Conservation (phyloP, 805 yeast genomes). For the Teunomyces lycoperdinae region DNA sequence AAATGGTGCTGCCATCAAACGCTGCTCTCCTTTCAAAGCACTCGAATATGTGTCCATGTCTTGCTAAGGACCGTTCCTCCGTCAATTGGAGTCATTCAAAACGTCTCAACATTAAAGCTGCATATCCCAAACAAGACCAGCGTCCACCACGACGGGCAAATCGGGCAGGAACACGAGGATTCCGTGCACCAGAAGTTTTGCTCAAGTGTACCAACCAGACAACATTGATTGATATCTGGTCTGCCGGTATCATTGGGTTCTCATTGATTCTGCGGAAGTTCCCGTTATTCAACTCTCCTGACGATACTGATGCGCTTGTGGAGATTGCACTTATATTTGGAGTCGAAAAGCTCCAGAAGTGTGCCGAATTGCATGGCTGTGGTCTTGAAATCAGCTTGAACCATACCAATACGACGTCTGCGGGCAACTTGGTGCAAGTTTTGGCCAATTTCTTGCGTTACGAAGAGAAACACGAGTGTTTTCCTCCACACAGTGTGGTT, state of each 20-base stretch:
- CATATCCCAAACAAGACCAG: slow-evolving; percentile 84
- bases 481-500: slow-evolving; percentile 72
- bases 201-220: slow-evolving; percentile 83
- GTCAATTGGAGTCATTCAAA: slow-evolving; percentile 17
- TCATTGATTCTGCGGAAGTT: slow-evolving; percentile 77
- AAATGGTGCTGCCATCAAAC: slow-evolving; percentile 14
- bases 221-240: slow-evolving; percentile 84
- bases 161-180: slow-evolving; percentile 95
- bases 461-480: slow-evolving; percentile 55
- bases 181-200: slow-evolving; percentile 90
- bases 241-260: slow-evolving; percentile 84
- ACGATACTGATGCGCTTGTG: slow-evolving; percentile 86
- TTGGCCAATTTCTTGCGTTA: slow-evolving; percentile 24
- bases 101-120: slow-evolving; percentile 34
- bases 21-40: slow-evolving; percentile 9
- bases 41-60: slow-evolving; percentile 56
- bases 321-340: slow-evolving; percentile 87
- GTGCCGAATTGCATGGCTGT: slow-evolving; percentile 85
- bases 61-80: slow-evolving; percentile 31
- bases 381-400: slow-evolving; percentile 59
- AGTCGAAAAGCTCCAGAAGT: slow-evolving; percentile 60
- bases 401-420: slow-evolving; percentile 12
- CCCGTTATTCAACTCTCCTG: slow-evolving; percentile 92
- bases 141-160: slow-evolving; percentile 91
- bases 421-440: slow-evolving; percentile 32